Conservation (phyloP, 1,284 basidiomycete genomes). For the Rhodotorula sp. region DNA sequence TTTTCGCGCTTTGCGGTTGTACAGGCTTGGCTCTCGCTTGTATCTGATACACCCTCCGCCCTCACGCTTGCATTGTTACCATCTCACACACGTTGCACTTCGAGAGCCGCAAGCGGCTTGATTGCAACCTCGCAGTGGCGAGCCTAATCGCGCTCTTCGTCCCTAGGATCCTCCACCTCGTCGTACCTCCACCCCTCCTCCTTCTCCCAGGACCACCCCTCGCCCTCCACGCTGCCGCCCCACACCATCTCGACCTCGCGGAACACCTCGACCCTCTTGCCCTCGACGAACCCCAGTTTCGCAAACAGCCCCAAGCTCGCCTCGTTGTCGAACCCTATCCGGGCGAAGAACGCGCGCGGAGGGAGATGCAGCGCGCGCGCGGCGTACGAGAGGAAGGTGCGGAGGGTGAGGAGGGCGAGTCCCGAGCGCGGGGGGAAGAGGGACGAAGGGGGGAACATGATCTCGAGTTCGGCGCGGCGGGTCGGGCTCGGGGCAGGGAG, state of each 20-base stretch:
- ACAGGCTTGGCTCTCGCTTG: no score
- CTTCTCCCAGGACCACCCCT: constrained; percentile 19
- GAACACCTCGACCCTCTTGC: constrained; percentile 69
- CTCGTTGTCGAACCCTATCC: constrained; percentile 60
- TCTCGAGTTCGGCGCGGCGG: constrained; percentile 62
- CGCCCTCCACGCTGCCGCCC: neutral
- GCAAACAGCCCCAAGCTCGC: constrained; percentile 65
- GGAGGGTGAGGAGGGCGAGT: constrained; percentile 52
- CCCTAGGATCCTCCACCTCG: constrained; percentile 14
- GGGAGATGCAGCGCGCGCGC: constrained; percentile 29
- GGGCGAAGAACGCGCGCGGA: constrained; percentile 57
- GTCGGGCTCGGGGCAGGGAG: constrained; percentile 50
- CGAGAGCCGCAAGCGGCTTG: neutral
- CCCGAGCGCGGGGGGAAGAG: constrained; percentile 58
- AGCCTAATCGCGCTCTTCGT: constrained; percentile 24
- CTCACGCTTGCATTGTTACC: neutral
- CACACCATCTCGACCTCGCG: constrained; percentile 67
- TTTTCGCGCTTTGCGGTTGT: neutral
- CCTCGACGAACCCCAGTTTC: constrained; percentile 67
- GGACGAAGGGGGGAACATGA: constrained; percentile 76
- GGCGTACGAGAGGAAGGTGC: constrained; percentile 48
- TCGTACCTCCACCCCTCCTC: constrained; percentile 11
- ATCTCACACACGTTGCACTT: neutral
- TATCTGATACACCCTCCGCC: neutral
- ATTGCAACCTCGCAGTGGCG: neutral